Base-by-base conservation (phyloP, 2,329 filamentous ascomycete species). In the Stagonosporopsis cucurbitacearum region DNA sequence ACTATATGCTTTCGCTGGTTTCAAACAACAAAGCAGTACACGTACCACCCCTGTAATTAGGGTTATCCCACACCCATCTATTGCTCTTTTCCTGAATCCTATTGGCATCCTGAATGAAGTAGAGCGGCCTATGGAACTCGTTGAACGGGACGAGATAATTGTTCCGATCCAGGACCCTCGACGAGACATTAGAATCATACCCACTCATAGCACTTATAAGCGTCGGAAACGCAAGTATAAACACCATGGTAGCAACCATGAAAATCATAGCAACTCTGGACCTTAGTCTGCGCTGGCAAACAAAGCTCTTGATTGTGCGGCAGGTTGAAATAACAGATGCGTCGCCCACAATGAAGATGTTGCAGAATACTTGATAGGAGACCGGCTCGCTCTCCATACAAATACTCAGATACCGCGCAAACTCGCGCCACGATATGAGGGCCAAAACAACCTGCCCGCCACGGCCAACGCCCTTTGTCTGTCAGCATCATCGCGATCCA, bases 361-460 rank as follows among this genome's bases (percentile, higher is more conserved):
- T 56, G 5, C 53, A 46, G 30, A 50, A 66, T 1, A 49, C 37
- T 3, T 33, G 17, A 42, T 36, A 64, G 5, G 61, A 59, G 13
- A 66, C 36, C 6, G 63, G 59, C 23, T 39, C 25, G 13, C 25
- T 26, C 23, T 63, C 54, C 63, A 67, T 66, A 7, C 28, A 54
- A 2, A 48, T 43, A 2, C 61, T 62, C 6, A 64, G 23, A 40
- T 67, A 64, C 5, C 33, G 37, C 2, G 53, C 42, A 26, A 65
- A 62, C 6, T 40, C 17, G 32, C 37, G 48, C 52, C 33, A 65
- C 1, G 59, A 65, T 5, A 59, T 39, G 3, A 57, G 20, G 1
- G 59, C 55, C 2, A 67, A 32, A 20, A 67, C n/a, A 3, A 49
- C 35, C 23, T 67, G 64, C 7, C 60, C 62, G 22, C 58, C 58